Conservation (phyloP, 805 yeast species). For the Sungouiozyma intestinalis region DNA sequence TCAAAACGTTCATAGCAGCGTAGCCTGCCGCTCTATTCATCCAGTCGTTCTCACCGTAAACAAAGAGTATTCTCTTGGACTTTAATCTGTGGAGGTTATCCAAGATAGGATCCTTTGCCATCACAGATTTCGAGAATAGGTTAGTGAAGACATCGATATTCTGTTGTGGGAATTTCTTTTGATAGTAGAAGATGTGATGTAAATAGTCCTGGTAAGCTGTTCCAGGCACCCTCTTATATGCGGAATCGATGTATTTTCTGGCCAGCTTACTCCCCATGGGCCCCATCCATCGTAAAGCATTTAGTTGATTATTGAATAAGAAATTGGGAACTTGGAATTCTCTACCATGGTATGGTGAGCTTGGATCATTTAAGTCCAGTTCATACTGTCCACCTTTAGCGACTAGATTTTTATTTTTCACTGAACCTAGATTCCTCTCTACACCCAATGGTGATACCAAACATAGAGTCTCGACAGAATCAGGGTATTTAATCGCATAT, state of each 20-base stretch:
- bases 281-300: conserved; percentile 37
- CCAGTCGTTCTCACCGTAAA: conserved; percentile 66
- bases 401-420: conserved; percentile 26
- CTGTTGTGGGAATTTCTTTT: conserved; percentile 7
- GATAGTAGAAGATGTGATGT: conserved; percentile 11
- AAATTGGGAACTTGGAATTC: conserved; percentile 23
- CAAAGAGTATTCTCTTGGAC: conserved; percentile 30
- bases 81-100: conserved; percentile 40
- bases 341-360: conserved; percentile 30
- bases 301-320: conserved; percentile 33
- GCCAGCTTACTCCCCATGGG: conserved; percentile 33
- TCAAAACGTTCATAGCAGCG: conserved; percentile 11
- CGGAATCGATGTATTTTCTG: conserved; percentile 24
- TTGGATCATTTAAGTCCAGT: conserved; percentile 32
- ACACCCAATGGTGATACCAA: conserved; percentile 72
- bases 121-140: conserved; percentile 27
- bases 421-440: conserved; percentile 55
- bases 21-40: conserved; percentile 53
- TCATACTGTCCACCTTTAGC: conserved; percentile 10
- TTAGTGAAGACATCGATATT: conserved; percentile 23
- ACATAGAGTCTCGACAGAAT: conserved; percentile 41
- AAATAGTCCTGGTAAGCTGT: conserved; percentile 21
- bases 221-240: conserved; percentile 23
- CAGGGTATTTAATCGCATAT: conserved; percentile 50
- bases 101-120: conserved; percentile 54